Percentiles rank a stretch among this genome's conserved stretches.
Evolutionary conservation across 1,284 basidiomycete genomes (phyloP).

Genomic region (Golubevia pallescens): DNA sequence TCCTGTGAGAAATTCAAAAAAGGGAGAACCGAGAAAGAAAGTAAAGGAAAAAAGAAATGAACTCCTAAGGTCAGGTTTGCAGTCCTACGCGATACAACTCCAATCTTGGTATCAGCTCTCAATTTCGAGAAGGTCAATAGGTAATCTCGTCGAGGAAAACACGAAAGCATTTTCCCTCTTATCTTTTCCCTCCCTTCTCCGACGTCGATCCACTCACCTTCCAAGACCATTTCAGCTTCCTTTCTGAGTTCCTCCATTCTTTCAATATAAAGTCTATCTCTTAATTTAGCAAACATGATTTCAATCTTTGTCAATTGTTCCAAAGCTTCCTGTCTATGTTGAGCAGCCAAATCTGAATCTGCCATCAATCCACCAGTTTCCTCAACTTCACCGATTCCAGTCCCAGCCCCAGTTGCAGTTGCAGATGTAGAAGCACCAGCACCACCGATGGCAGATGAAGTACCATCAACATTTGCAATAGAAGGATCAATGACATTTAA

Average conservation of each 20-base stretch:
- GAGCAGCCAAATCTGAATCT: conserved; percentile 36
- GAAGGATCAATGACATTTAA: neutral
- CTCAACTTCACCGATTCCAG: too few species aligned
- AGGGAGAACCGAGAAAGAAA: conserved; percentile 3
- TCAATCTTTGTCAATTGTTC: conserved; percentile 60
- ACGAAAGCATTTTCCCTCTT: neutral
- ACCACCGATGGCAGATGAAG: neutral
- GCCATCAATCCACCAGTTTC: neutral
- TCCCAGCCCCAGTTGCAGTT: neutral
- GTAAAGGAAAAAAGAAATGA: neutral
- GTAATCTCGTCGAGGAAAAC: too few species aligned
- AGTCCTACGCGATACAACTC: too few species aligned
- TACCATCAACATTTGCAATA: too few species aligned
- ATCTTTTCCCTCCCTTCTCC: neutral
- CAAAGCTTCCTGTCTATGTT: conserved; percentile 57
- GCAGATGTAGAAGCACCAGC: neutral
- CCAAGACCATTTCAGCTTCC: conserved; percentile 55
- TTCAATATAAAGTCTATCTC: conserved; percentile 59
- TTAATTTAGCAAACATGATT: conserved; percentile 58
- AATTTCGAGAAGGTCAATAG: neutral
- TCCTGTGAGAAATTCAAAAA: conserved; percentile 14
- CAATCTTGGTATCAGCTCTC: too few species aligned
- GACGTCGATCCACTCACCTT: conserved; percentile 18
- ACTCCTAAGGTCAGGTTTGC: too few species aligned
- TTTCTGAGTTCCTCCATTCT: conserved; percentile 52